These are phyloP conservation scores for Myxozyma neglecta DNA, from an alignment of 805 yeast genomes.

Conservation along the genomic window DNA sequence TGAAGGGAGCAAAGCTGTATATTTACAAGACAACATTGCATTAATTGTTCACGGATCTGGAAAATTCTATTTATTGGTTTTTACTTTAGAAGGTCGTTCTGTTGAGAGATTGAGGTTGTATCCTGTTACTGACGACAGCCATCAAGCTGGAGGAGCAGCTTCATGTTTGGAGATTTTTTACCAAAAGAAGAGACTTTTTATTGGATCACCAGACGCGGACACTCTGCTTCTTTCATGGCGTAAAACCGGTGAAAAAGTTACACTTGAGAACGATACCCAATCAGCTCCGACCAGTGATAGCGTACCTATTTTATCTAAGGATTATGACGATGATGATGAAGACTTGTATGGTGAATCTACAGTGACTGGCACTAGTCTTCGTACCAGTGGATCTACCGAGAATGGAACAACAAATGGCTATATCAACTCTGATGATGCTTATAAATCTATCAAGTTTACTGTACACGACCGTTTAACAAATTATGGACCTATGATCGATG, in stretches of 20 bases:
- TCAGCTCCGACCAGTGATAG: background rate
- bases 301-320: slow-evolving; percentile 10
- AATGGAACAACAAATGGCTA: slow-evolving; percentile 1
- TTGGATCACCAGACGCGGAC: slow-evolving; percentile 63
- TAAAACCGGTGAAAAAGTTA: slow-evolving; percentile 21
- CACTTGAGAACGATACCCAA: background rate
- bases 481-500: slow-evolving; percentile 71
- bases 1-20: slow-evolving; percentile 51
- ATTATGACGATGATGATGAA: slow-evolving; percentile 31
- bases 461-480: slow-evolving; percentile 57
- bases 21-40: slow-evolving; percentile 42
- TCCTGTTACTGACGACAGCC: background rate
- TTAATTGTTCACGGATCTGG: slow-evolving; percentile 49
- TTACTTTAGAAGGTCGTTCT: slow-evolving; percentile 44
- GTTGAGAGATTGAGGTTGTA: slow-evolving; percentile 37
- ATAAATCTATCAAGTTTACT: slow-evolving; percentile 43
- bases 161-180: slow-evolving; percentile 16
- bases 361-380: background rate
- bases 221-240: slow-evolving; percentile 51
- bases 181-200: slow-evolving; percentile 46
- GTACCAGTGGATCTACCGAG: slow-evolving; percentile 14
- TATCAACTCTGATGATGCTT: background rate
- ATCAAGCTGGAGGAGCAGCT: slow-evolving; percentile 17
- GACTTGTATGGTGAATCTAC: slow-evolving; percentile 31
- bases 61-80: slow-evolving; percentile 43